Base-by-base conservation (phyloP, 2,329 filamentous ascomycete species). In the Parastagonospora nodorum region DNA sequence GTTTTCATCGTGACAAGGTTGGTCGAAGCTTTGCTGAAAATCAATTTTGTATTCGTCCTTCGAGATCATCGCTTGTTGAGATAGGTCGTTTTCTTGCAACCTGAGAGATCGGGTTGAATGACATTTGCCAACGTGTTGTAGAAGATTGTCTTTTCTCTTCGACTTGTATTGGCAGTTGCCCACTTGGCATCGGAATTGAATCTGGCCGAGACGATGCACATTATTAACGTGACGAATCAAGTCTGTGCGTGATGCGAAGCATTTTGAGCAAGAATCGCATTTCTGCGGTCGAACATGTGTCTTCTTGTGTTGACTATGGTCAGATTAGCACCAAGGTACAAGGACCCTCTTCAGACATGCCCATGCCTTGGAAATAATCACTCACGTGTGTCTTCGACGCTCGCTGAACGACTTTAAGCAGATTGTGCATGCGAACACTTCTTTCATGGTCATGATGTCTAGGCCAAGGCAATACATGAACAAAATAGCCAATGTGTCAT, bases 61-160 rank as follows among this genome's bases (percentile, higher is more conserved):
- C n/a, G n/a, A n/a, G n/a, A n/a, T n/a, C n/a, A n/a, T n/a, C n/a
- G n/a, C n/a, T n/a, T n/a, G n/a, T 24, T 24, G 19, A 24, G 19
- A 5, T 5, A 5, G 3, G 5, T n/a, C 8, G 30, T n/a, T 31
- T 9, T 16, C 9, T 2, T 2, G 27, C 15, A n/a, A 11, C 38
- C 15, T 28, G 10, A 8, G 16, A 15, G 19, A 7, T 38, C 10
- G 4, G 29, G 28, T 8, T 2, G 16, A 27, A 40, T 53, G 53
- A 7, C 2, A 9, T 27, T 8, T 44, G 6, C 11, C 15, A 0
- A 30, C 8, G 28, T 60, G 57, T 6, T 36, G 42, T 3, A 9
- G 24, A 5, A 60, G 33, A 8, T 60, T 48, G n/a, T 60, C 58
- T 11, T 57, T 60, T 1, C 55, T 31, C 2, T 28, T 35, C 2